These are phyloP conservation scores for Phalaenopsis hybrid DNA, from an alignment of 116 monocot species.

Conservation along the genomic window DNA sequence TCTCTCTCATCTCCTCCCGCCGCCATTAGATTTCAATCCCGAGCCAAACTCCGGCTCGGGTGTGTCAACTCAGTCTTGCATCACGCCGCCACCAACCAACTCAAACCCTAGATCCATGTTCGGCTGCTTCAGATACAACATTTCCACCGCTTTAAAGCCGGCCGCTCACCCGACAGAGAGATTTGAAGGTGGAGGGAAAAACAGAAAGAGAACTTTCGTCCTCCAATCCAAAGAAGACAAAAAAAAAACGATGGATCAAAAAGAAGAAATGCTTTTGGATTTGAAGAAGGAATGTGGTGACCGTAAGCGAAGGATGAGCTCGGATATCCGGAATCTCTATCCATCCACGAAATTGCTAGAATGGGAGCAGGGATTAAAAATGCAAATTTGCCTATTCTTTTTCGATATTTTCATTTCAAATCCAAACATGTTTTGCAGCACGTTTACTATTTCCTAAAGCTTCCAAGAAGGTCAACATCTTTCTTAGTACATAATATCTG, in stretches of 20 bases:
- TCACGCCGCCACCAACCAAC: slow-evolving; percentile 4
- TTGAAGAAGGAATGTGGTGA: background rate
- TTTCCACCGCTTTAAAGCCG: background rate
- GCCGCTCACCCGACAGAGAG: background rate
- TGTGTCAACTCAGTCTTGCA: background rate
- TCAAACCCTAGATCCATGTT: slow-evolving; percentile 18
- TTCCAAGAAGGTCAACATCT: too few species aligned
- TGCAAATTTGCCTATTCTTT: too few species aligned
- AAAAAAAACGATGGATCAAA: too few species aligned
- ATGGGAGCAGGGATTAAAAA: too few species aligned
- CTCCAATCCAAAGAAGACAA: background rate
- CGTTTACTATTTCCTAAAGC: too few species aligned
- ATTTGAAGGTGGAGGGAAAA: background rate
- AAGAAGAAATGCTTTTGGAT: background rate
- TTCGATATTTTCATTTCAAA: too few species aligned
- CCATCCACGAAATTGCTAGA: slow-evolving; percentile 8
- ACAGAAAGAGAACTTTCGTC: background rate
- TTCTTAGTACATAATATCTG: too few species aligned
- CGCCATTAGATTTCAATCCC: slow-evolving; percentile 9
- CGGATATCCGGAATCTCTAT: background rate
- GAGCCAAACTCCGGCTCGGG: background rate
- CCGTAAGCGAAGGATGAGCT: slow-evolving; percentile 1
- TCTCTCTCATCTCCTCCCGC: slow-evolving; percentile 7
- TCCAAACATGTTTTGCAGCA: too few species aligned
- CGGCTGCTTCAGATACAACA: slow-evolving; percentile 22